Evolutionary conservation across 202 grass and related monocot genomes (phyloP), one percentile per base, ranked within the genome.

Genomic region (Elaeis oleifera): DNA sequence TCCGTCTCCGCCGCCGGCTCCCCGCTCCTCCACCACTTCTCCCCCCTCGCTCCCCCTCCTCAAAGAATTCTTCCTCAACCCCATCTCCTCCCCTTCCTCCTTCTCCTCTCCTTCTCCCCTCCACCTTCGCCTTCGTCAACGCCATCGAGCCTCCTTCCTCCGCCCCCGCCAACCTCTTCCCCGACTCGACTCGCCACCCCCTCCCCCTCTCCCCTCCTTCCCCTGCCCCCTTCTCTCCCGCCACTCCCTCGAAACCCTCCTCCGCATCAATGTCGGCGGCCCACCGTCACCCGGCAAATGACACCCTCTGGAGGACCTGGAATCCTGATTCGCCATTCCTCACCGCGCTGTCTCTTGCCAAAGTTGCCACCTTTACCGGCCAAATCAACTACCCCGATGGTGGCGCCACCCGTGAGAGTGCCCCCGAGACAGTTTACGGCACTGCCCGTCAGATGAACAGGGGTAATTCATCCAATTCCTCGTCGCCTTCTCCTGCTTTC

Each of bases 91-190:
- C n/a, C 26, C 18, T 56, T 52, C 28, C 53, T 19, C 17, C 52
- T 68, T 16, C 52, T 5, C 52, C 51, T 68, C 52, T 28, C 27
- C 26, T 56, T 68, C 29, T 32, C 18, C 28, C 52, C 65, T 68
- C 65, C 51, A 14, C 52, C 25, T 36, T 36, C 51, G 65, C 65
- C 65, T 36, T 68, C 51, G 14, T 68, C 27, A 68, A 56, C 65
- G 51, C 65, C 24, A 68, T 68, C 17, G 65, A 68, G 51, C 65
- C 56, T n/a, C n/a, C 26, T 48, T 68, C 65, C 65, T 68, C 65
- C 25, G 52, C 52, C 9, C 65, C 65, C 1, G 25, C 32, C 9
- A 3, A 28, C 11, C 53, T 68, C 51, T 5, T 68, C 28, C 56
- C 65, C 26, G 65, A 56, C n/a, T n/a, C n/a, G n/a, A n/a, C n/a